phyloP scores from a whole-genome alignment of 2,329 filamentous ascomycete genomes.

The Alternaria sp. region DNA sequence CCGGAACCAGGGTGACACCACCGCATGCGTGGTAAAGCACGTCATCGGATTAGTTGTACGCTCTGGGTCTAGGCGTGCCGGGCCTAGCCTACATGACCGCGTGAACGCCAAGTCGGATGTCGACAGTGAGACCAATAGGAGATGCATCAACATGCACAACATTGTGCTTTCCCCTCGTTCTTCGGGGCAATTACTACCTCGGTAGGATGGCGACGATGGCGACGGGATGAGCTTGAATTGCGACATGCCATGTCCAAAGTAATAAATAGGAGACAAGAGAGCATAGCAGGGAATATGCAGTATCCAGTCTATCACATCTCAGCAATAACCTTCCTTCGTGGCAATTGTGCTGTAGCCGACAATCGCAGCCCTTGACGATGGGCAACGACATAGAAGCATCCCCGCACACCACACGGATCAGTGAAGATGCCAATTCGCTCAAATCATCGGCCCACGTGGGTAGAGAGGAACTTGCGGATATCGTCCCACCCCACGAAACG shows the following conservation, averaged over 20 bases:
- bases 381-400: conserved; percentile 36
- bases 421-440: conserved; percentile 33
- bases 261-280: conserved; percentile 4
- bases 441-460: conserved; percentile 33
- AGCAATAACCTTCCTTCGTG: background rate
- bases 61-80: conserved; percentile 9
- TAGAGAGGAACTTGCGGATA: conserved; percentile 35
- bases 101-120: background rate
- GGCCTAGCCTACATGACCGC: conserved; percentile 1
- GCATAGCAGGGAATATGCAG: background rate
- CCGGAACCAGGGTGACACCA: background rate
- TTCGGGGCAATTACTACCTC: conserved; percentile 12
- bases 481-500: conserved; percentile 53
- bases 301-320: background rate
- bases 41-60: conserved; percentile 9
- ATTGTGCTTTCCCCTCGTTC: conserved; percentile 4
- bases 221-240: conserved; percentile 21
- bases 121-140: conserved; percentile 1
- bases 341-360: background rate
- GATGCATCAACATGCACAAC: conserved; percentile 1
- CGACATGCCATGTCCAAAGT: conserved; percentile 21
- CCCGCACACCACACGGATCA: conserved; percentile 19
- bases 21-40: conserved; percentile 3
- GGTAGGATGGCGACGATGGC: conserved; percentile 8
- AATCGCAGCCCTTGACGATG: conserved; percentile 16